Conservation (phyloP, 108 stramenopile genomes). For the Cylindrotheca fusiformis region DNA sequence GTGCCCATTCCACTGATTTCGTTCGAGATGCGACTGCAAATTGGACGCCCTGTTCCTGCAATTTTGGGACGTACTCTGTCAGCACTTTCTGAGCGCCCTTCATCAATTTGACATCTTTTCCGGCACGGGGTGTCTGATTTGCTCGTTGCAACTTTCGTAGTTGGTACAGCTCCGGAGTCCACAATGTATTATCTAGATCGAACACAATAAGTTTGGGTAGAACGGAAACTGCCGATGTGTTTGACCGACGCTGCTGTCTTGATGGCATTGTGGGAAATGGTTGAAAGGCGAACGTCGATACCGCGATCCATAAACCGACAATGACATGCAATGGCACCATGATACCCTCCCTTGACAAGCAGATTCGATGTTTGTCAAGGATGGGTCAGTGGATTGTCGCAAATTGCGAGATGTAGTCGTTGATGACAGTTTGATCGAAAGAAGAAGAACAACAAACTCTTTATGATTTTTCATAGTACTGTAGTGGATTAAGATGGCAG, state of each 20-base stretch:
- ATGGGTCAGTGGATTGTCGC: no score
- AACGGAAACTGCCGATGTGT: background rate
- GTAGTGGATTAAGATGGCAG: no score
- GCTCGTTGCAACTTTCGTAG: slow-evolving; percentile 49
- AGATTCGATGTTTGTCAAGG: no score
- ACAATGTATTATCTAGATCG: slow-evolving; percentile 55
- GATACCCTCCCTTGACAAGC: no score
- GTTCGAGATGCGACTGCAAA: slow-evolving; percentile 76
- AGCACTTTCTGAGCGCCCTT: slow-evolving; percentile 45
- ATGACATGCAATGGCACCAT: no score
- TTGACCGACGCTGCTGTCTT: background rate
- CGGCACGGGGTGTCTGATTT: slow-evolving; percentile 47
- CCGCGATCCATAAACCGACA: no score
- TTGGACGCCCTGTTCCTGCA: slow-evolving; percentile 34
- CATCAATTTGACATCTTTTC: slow-evolving; percentile 65
- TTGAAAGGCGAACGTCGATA: no score
- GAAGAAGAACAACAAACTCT: no score
- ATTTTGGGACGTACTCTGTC: slow-evolving; percentile 24
- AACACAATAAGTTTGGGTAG: slow-evolving; percentile 44
- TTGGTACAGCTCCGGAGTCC: slow-evolving; percentile 75
- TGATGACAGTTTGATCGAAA: no score
- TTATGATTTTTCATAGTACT: no score
- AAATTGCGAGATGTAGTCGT: no score
- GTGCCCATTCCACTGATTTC: slow-evolving; percentile 67
- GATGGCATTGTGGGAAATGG: no score